These are phyloP conservation scores for Oldenlandia corymbosa DNA, from an alignment of 257 asterid genomes.

Conservation along the genomic window DNA sequence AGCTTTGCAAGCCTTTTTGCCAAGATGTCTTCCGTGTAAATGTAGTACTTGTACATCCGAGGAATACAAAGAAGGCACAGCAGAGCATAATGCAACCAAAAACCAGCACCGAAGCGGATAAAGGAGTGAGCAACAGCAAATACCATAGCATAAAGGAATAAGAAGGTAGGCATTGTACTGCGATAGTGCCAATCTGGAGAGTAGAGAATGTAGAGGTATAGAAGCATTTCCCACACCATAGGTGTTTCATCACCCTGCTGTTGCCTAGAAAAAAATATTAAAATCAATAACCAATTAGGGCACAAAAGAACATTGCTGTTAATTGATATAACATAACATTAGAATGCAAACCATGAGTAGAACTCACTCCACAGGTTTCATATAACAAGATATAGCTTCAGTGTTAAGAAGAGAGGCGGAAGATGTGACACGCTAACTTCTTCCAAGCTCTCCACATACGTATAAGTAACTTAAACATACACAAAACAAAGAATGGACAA, in stretches of 20 bases:
- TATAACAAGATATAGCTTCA: too few species aligned
- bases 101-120: conserved; percentile 58
- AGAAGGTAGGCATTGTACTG: conserved; percentile 91
- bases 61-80: conserved; percentile 94
- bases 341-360: neutral
- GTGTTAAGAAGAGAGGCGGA: neutral
- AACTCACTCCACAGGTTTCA: neutral
- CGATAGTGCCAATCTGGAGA: conserved; percentile 98
- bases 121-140: conserved; percentile 75
- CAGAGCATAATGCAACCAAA: conserved; percentile 74
- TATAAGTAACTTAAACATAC: too few species aligned
- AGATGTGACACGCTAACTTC: neutral
- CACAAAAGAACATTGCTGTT: neutral
- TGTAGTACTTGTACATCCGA: conserved; percentile 84
- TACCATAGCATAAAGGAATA: conserved; percentile 77
- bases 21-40: conserved; percentile 59
- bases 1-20: conserved; percentile 78
- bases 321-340: neutral
- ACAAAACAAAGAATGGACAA: too few species aligned
- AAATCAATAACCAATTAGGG: neutral
- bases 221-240: conserved; percentile 99
- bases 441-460: neutral
- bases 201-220: conserved; percentile 86
- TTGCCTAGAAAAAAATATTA: conserved; percentile 45
- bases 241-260: conserved; percentile 99